phyloP scores from a whole-genome alignment of 2,329 filamentous ascomycete species.

The Sporothrix variecibatus region DNA sequence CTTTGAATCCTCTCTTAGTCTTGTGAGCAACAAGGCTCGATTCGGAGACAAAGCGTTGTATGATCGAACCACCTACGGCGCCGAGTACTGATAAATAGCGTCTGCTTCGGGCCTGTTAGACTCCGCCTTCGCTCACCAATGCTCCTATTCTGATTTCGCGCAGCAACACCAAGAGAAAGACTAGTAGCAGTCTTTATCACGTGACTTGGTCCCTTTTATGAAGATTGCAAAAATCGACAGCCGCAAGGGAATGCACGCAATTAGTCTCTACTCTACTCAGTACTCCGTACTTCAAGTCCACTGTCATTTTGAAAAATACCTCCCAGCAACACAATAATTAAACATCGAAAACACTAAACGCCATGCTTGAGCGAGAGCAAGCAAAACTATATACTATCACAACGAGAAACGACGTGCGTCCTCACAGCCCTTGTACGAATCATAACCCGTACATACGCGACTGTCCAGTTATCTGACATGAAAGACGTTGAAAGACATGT shows the following conservation, averaged over 20 bases:
- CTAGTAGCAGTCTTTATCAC: neutral
- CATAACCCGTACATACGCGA: neutral
- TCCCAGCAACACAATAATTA: neutral
- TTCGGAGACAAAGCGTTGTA: neutral
- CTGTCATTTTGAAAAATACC: neutral
- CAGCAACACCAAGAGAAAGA: neutral
- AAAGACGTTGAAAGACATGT: neutral
- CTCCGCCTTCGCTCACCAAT: neutral
- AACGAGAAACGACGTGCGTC: neutral
- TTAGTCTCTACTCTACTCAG: too few relatives aligned
- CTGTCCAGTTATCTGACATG: neutral
- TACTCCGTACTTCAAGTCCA: neutral
- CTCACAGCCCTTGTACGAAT: neutral
- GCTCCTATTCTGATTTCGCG: neutral
- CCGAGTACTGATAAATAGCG: neutral
- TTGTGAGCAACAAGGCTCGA: neutral
- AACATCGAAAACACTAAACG: neutral
- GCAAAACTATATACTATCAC: neutral
- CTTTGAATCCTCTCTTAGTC: neutral
- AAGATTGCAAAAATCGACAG: neutral
- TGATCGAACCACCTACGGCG: neutral
- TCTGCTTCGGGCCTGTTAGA: neutral
- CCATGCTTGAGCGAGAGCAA: neutral
- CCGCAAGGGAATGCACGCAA: neutral
- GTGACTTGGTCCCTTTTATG: neutral